Base-by-base conservation (phyloP, 352 stramenopile genomes). In the Phytophthora rubi region DNA sequence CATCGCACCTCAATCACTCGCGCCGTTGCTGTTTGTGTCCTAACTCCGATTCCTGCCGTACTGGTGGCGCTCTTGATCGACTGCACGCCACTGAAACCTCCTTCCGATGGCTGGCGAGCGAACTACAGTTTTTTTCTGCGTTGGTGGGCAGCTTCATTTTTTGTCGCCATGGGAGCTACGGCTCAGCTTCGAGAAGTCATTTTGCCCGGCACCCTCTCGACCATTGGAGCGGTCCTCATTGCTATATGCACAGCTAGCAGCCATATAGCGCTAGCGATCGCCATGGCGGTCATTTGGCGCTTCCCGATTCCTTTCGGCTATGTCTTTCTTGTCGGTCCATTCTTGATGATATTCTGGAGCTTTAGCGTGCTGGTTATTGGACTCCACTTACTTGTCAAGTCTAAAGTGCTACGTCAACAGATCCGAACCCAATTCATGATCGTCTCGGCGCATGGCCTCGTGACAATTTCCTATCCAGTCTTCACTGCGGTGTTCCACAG, bases 301-400 rank as follows among this genome's bases (percentile, higher is more conserved):
- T 51, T 51, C 28, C 44, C 44, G 5, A 51, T 51, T 15, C 44
- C 44, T n/a, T 51, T 51, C 23, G 44, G 44, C 7, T 51, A 51
- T 26, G 18, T 51, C 9, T 8, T 51, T 5, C 44, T 51, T 13
- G 6, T 51, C 44, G 44, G 44, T 4, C 44, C 44, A 9, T 51
- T 51, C 8, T 4, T 51, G 44, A 12, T 26, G 44, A 51, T 51
- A 13, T 51, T 7, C 44, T 51, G 44, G 44, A 10, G 16, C 18
- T 13, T 51, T 26, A 51, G 1, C 5, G 6, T 51, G 8, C 16
- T 26, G 44, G 16, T 26, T 28, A 51, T 51, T 5, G 44, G 44
- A 3, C 44, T 12, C 5, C 16, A 16, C n/a, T 16, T 51, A 26
- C 4, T 51, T 51, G 18, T 5, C n/a, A 28, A 21, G 15, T 28